phyloP scores from a whole-genome alignment of 2,329 filamentous ascomycete species.

The Pseudophaeomoniella oleicola region DNA sequence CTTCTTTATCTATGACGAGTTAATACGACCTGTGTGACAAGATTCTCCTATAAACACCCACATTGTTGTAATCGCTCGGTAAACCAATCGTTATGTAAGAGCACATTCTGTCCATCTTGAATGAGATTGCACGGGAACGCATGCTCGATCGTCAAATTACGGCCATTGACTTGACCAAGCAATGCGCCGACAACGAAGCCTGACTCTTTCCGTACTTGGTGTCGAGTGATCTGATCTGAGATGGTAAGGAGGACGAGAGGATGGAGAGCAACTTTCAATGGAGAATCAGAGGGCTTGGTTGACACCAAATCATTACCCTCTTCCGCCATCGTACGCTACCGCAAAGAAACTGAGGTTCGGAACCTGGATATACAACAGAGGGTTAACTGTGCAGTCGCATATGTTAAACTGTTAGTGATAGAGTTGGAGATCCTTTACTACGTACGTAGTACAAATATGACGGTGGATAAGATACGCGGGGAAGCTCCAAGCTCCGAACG shows the following conservation, averaged over 20 bases:
- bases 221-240: constrained; percentile 89
- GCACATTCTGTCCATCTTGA: constrained; percentile 36
- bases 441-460: no score
- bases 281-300: constrained; percentile 54
- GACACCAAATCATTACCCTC: constrained; percentile 48
- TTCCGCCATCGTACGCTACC: constrained; percentile 31
- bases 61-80: constrained; percentile 67
- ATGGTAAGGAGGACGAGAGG: constrained; percentile 91
- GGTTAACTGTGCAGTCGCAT: no score
- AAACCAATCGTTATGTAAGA: constrained; percentile 61
- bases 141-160: constrained; percentile 81
- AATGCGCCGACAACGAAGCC: constrained; percentile 75
- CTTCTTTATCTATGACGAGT: constrained; percentile 55
- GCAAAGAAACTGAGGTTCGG: no score
- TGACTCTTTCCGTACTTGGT: constrained; percentile 59
- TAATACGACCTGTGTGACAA: constrained; percentile 3
- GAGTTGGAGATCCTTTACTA: no score
- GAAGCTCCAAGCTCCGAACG: no score
- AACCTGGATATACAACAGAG: no score
- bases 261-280: constrained; percentile 70
- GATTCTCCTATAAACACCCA: constrained; percentile 37
- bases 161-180: constrained; percentile 82
- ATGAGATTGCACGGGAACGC: constrained; percentile 67
- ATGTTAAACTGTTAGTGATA: no score
- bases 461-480: no score